Evolutionary conservation across 2,329 filamentous ascomycete species (phyloP), one percentile per base, ranked within the genome.

Genomic region (Colletotrichum sp.): DNA sequence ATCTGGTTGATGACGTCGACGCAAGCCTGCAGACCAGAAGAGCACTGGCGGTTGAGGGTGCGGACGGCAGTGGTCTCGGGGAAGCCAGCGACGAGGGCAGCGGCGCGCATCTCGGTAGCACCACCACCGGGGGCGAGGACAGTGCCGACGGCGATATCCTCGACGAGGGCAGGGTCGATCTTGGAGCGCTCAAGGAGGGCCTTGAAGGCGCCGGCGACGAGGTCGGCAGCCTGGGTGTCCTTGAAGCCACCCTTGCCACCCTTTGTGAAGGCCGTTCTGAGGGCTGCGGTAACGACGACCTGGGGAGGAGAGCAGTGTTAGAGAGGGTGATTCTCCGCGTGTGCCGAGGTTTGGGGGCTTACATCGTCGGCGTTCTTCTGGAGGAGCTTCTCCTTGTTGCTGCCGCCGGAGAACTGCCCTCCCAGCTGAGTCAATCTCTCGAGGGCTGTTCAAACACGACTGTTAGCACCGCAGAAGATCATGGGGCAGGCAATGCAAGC

Each of bases 1-100:
- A 99, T 98, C 80, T 95, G 95, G 88, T 99, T 98, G 79, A 96
- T 96, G 82, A 99, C 94, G 84, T 99, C 96, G 76, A 97, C 94
- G 82, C 95, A 95, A 28, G 97, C 96, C 86, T 98, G 96, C 34
- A 99, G 91, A 70, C 97, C 96, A 52, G 94, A 96, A 16, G 95
- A 98, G 89, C 97, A 99, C 88, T 99, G 96, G 82, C 97, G 90
- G 90, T 99, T 99, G 84, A 98, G 87, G 74, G 93, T 93, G 87
- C 94, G 95, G 74, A 98, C 94, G n/a, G 96, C 94, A 7, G 96
- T 92, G 21, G 92, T 90, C 81, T 94, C 94, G 58, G 97, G 95
- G 89, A 99, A 98, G 61, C 97, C 97, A 66, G 97, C 97, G 8
- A 95, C 95, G 73, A 99, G 90, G 71, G 94, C 93, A 43, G 97